phyloP scores from a whole-genome alignment of 2,329 filamentous ascomycete species.

The Plectosphaerella sp. region DNA sequence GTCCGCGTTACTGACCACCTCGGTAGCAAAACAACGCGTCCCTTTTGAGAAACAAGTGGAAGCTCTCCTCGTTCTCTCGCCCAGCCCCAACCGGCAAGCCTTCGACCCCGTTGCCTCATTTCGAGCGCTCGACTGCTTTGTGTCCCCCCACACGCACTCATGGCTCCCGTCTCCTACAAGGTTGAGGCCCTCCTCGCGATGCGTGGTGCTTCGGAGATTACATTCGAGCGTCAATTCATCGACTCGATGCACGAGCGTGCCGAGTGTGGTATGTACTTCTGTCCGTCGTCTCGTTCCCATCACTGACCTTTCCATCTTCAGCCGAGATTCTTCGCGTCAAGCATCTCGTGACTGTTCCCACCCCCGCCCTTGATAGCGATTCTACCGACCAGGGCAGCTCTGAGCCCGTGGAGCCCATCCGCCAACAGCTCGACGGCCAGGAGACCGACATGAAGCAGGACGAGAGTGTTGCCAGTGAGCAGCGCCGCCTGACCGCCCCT shows the following conservation, averaged over 20 bases:
- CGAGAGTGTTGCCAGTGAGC: constrained; percentile 1
- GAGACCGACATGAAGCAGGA: constrained; percentile 31
- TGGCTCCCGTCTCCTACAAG: constrained; percentile 7
- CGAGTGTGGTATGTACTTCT: constrained; percentile 1
- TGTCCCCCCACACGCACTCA: constrained; percentile 2
- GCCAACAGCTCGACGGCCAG: constrained; percentile 32
- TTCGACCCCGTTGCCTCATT: background rate
- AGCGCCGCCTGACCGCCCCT: constrained; percentile 40
- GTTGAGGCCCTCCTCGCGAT: constrained; percentile 7
- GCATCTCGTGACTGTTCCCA: background rate
- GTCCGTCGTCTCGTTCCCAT: background rate
- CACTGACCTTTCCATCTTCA: constrained; percentile 2
- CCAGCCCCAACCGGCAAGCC: background rate
- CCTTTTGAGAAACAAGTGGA: background rate
- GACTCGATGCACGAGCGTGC: constrained; percentile 3
- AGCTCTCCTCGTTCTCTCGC: background rate
- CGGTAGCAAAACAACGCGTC: background rate
- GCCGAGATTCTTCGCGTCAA: constrained; percentile 7
- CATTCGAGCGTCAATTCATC: constrained; percentile 5
- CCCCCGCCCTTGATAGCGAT: background rate
- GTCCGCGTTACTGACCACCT: background rate
- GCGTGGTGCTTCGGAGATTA: constrained; percentile 2
- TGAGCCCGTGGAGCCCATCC: constrained; percentile 3
- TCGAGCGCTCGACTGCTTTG: background rate
- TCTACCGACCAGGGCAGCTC: background rate